phyloP scores from a whole-genome alignment of 768 basidiomycete genomes.

The Inosperma sp. region DNA sequence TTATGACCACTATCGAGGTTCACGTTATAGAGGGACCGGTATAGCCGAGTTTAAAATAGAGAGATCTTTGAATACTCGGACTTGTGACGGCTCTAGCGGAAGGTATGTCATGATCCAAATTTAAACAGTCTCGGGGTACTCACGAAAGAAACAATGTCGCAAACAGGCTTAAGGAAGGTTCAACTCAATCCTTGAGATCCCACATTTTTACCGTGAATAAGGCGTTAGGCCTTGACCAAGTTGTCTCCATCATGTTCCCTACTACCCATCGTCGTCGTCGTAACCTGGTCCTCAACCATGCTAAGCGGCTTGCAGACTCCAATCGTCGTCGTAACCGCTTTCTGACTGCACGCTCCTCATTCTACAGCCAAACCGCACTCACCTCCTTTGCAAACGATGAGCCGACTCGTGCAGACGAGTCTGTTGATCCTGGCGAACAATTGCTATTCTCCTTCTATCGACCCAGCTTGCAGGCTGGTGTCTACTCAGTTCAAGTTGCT shows the following conservation, averaged over 20 bases:
- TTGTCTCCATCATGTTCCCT: not conserved
- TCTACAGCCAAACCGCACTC: not conserved
- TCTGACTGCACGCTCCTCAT: not conserved
- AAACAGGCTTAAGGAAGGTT: too few relatives aligned
- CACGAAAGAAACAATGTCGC: too few relatives aligned
- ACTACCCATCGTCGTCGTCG: not conserved
- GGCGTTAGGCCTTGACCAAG: not conserved
- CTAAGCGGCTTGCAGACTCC: not conserved
- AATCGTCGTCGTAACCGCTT: not conserved
- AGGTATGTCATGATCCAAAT: too few relatives aligned
- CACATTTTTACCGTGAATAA: not conserved
- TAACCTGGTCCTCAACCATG: not conserved
- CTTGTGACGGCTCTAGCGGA: too few relatives aligned
- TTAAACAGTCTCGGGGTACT: too few relatives aligned
- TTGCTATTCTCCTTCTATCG: not conserved
- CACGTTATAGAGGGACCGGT: too few relatives aligned
- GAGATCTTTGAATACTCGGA: too few relatives aligned
- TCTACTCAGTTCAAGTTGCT: not conserved
- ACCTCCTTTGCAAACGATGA: not conserved
- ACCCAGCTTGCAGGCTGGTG: not conserved
- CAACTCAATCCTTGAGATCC: too few relatives aligned
- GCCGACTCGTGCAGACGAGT: not conserved
- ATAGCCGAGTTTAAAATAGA: too few relatives aligned
- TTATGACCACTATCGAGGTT: too few relatives aligned
- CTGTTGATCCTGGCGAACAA: not conserved